Evolutionary conservation across 352 stramenopile species (phyloP).

Genomic region (Globisporangium okanoganense): DNA sequence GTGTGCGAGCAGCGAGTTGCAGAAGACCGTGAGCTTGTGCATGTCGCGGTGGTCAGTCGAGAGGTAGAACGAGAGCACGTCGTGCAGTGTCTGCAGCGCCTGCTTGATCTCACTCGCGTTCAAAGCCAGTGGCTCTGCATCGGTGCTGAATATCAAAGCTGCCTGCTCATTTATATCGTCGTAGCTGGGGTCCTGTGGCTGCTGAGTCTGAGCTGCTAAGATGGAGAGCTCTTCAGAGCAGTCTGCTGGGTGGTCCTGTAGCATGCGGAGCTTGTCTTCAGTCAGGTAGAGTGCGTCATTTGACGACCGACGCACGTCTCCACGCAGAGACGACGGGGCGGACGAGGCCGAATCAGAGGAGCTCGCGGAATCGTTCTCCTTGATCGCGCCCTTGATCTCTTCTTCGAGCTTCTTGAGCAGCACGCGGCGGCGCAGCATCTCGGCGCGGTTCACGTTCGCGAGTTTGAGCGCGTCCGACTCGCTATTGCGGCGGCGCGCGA

Average conservation of each 20-base stretch:
- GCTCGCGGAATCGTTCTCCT: slow-evolving; percentile 26
- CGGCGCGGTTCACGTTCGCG: slow-evolving; percentile 44
- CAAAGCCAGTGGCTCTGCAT: background rate
- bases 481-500: slow-evolving; percentile 58
- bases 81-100: slow-evolving; percentile 60
- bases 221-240: slow-evolving; percentile 55
- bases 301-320: slow-evolving; percentile 29
- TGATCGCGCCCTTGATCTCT: slow-evolving; percentile 68
- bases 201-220: slow-evolving; percentile 17
- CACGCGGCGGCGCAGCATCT: slow-evolving; percentile 63
- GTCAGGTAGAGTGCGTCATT: slow-evolving; percentile 28
- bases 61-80: slow-evolving; percentile 67
- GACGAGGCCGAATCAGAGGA: slow-evolving; percentile 1
- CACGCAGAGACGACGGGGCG: slow-evolving; percentile 6
- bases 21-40: slow-evolving; percentile 81
- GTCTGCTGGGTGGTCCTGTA: slow-evolving; percentile 58
- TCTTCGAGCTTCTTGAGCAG: slow-evolving; percentile 63
- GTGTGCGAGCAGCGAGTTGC: slow-evolving; percentile 74
- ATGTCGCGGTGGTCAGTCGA: slow-evolving; percentile 68
- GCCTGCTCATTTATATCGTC: background rate
- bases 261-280: slow-evolving; percentile 28
- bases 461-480: slow-evolving; percentile 61
- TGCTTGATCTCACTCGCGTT: slow-evolving; percentile 31
- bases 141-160: background rate
- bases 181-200: background rate